Evolutionary conservation across 441 rosid species (phyloP), one percentile per base, ranked within the genome.

Genomic region (Croton laevigatus): DNA sequence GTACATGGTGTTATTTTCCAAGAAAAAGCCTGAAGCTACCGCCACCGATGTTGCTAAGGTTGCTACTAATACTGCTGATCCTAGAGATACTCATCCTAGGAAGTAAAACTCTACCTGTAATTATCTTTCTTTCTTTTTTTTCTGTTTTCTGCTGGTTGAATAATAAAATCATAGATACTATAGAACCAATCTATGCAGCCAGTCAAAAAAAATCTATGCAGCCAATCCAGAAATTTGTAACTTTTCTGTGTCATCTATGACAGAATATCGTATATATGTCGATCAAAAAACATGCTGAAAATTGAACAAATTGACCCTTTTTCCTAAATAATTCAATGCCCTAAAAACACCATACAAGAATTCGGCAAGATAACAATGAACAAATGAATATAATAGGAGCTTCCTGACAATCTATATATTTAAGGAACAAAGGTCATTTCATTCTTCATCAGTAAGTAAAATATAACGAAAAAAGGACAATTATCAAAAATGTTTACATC

Each of bases 11-110:
- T 65, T 86, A 70, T 84, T 89, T 64, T 36, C 73, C 59, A 83
- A 82, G 83, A 90, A 89, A 71, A 89, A 87, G 57, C 87, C 89
- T 0, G 94, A 89, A 66, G 94, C 93, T 17, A 79, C 49, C n/a
- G 91, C 90, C 48, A 0, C 58, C 5, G 90, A 86, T 67, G 95
- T 88, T 3, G 91, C 91, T 65, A 81, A 68, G 78, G 96, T 76
- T 5, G 75, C 87, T 1, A 49, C 83, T 3, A 84, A 86, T 6
- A 74, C 70, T 14, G 89, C 91, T 6, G 72, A 72, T 9, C 88
- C 87, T 0, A 80, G 59, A 44, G 89, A 90, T 63, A 86, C 96
- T 59, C 96, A 68, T 51, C 93, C 93, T 4, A 78, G 86, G 76
- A 88, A 87, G 78, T 81, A 86, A 40, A 40, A 27, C 32, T 40